Evolutionary conservation across 2,329 filamentous ascomycete genomes (phyloP), one percentile per base, ranked within the genome.

Genomic region (Gremmenia infestans): DNA sequence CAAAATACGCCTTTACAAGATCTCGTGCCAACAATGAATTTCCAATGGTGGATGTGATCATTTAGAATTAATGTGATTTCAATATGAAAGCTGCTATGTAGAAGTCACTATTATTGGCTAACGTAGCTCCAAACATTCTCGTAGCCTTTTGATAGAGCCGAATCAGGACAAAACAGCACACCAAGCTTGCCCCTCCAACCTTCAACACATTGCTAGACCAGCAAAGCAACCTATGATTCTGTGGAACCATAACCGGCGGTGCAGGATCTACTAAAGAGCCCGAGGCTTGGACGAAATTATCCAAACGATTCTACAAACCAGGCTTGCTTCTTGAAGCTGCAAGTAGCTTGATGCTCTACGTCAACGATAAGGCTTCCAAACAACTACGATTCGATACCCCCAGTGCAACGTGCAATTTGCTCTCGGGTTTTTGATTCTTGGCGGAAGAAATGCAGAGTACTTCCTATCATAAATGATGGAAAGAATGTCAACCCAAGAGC

Each of bases 401-500:
- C 12, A 12, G 22, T 25, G 15, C 45, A 32, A n/a, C 23, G 22
- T 22, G 14, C 45, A 4, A 48, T 4, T 14, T 48, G 7, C 28
- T 9, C 22, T 11, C 45, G 11, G 19, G 1, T 22, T 22, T 32
- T 28, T 17, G 11, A 28, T 32, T 48, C 5, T 15, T 22, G 45
- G 14, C 8, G 15, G 19, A 47, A 52, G 63, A 60, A 22, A 65
- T 67, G 61, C 52, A 48, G 63, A 58, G 52, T 35, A 43, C 32
- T 19, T 15, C 17, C 17, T 22, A 19, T 35, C 8, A 42, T 17
- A 45, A 15, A 64, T 63, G 39, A 85, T 84, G 81, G 79, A 73
- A 60, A 61, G 72, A 53, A 79, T 85, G 76, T 80, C 82, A 61
- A 85, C 82, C 17, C 82, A 85, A 71, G 91, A 96, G 79, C 86